A percentile compares a stretch with the other conserved stretches of the same genome.
Evolutionary conservation across 1,139 yeast species (phyloP).

Genomic region (Suhomyces anneliseae): DNA sequence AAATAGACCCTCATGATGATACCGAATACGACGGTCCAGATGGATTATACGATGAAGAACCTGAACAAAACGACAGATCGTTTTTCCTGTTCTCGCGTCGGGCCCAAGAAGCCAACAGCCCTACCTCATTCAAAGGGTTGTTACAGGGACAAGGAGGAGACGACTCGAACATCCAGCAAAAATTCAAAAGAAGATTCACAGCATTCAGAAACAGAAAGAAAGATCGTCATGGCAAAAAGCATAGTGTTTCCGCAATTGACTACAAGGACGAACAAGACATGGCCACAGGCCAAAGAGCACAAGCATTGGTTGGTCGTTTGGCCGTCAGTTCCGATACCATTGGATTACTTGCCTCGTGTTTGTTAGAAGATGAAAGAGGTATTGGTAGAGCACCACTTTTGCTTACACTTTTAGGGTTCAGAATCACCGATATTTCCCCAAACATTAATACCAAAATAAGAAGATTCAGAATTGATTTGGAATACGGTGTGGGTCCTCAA

Average conservation of each 20-base stretch:
- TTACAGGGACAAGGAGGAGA: slow-evolving; percentile 6
- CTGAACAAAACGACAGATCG: slow-evolving; percentile 1
- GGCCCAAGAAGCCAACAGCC: slow-evolving; percentile 2
- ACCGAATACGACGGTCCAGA: not conserved
- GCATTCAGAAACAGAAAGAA: slow-evolving; percentile 30
- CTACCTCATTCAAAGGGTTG: slow-evolving; percentile 6
- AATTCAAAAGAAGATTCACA: slow-evolving; percentile 24
- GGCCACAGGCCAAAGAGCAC: slow-evolving; percentile 53
- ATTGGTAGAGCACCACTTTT: slow-evolving; percentile 79
- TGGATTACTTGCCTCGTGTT: slow-evolving; percentile 69
- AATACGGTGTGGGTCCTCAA: slow-evolving; percentile 85
- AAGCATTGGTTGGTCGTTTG: slow-evolving; percentile 62
- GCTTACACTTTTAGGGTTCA: slow-evolving; percentile 68
- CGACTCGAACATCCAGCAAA: slow-evolving; percentile 17
- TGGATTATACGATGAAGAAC: not conserved
- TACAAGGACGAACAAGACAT: slow-evolving; percentile 20
- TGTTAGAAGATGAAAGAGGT: slow-evolving; percentile 76
- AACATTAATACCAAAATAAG: slow-evolving; percentile 47
- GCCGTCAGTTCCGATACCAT: slow-evolving; percentile 80
- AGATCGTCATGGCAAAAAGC: slow-evolving; percentile 21
- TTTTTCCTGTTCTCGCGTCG: slow-evolving; percentile 7
- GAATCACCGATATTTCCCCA: slow-evolving; percentile 54
- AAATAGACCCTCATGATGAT: no score
- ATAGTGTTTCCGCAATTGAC: slow-evolving; percentile 20
- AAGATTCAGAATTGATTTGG: slow-evolving; percentile 67